Conservation (phyloP, 306 rosid genomes). For the Corylus avellana region DNA sequence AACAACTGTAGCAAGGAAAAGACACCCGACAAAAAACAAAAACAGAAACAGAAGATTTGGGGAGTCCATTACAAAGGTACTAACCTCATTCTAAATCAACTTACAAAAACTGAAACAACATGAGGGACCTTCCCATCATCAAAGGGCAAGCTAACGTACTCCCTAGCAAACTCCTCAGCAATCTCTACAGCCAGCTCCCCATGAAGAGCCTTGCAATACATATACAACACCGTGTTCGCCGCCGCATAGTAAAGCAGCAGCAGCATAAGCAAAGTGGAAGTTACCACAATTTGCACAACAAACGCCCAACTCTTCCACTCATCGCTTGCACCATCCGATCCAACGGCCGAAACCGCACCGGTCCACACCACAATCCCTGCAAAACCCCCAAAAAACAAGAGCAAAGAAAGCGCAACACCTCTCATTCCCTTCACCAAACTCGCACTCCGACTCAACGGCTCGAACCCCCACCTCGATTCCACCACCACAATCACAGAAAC, state of each 20-base stretch:
- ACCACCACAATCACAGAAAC: constrained; percentile 42
- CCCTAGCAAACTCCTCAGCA: constrained; percentile 56
- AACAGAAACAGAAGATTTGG: not conserved
- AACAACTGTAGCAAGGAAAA: not conserved
- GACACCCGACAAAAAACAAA: not conserved
- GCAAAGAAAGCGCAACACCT: constrained; percentile 31
- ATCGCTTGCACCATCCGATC: constrained; percentile 15
- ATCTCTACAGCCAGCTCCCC: constrained; percentile 46
- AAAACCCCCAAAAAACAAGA: constrained; percentile 39
- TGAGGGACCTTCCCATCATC: constrained; percentile 72
- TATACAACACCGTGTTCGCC: constrained; percentile 43
- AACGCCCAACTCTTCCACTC: constrained; percentile 55
- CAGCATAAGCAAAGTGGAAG: constrained; percentile 45
- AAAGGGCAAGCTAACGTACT: constrained; percentile 61
- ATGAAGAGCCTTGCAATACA: constrained; percentile 47
- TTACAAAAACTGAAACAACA: constrained; percentile 57
- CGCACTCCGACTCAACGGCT: constrained; percentile 46
- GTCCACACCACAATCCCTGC: constrained; percentile 36
- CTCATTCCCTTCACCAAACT: constrained; percentile 44
- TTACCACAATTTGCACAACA: constrained; percentile 49
- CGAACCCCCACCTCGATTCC: constrained; percentile 52
- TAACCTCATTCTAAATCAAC: constrained; percentile 24
- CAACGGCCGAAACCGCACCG: constrained; percentile 20
- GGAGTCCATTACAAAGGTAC: constrained; percentile 9
- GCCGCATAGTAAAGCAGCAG: constrained; percentile 55